Base-by-base conservation (phyloP, 2,329 filamentous ascomycete genomes). In the Trichophyton simii region DNA sequence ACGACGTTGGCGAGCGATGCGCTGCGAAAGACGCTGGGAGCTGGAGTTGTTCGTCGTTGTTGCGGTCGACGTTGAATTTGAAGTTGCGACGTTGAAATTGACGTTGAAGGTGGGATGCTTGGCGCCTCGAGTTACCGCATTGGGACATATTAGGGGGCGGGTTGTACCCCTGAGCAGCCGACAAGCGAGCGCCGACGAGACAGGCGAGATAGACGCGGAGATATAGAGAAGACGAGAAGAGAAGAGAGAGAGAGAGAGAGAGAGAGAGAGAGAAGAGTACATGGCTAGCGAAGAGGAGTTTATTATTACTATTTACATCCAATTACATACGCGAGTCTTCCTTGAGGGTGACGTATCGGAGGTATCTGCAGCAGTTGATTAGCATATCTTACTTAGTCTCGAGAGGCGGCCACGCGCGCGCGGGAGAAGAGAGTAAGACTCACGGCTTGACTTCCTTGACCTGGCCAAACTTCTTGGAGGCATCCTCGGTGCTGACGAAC, bases 381-480 rank as follows among this genome's bases (percentile, higher is more conserved):
- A 7, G 28, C 28, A 31, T 31, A 31, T 31, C 25, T 28, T 28
- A 28, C 25, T 28, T 28, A 28, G 22, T 25, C 22, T 3, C 2
- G 25, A 31, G 28, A 7, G 28, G 28, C 28, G 3, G 22, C 22
- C 22, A 28, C 25, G 25, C 25, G 28, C 25, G 28, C 28, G 28
- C 28, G 31, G 11, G 22, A n/a, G 28, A 18, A 58, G 25, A 22
- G 41, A 41, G 22, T 22, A 22, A 31, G 22, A 67, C 68, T 64
- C 74, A 85, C 69, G 82, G 81, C 78, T 83, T 84, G 59, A 85
- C 75, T 72, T 83, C 81, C 67, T 78, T 75, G 41, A 86, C 77
- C 62, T 92, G 82, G 65, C 89, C 89, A 82, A 95, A 96, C 72
- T 95, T 85, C 77, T 87, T 85, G 82, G 86, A 87, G 72, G 91